Evolutionary conservation across 176 grass and related monocot genomes (phyloP), one percentile per base, ranked within the genome.

Genomic region (Phragmites australis): DNA sequence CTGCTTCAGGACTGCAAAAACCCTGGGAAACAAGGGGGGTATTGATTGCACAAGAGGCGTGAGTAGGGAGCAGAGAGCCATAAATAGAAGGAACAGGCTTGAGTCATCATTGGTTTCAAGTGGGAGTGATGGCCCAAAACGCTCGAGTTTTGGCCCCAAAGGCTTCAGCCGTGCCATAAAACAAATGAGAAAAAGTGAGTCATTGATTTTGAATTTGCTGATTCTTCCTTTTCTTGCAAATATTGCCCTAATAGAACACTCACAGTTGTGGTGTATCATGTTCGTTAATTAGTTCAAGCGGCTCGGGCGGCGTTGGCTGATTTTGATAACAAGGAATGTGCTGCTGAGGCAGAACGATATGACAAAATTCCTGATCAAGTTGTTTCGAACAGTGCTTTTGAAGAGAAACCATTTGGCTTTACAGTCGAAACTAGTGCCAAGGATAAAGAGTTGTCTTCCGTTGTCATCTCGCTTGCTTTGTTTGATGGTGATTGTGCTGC

Each of bases 1-100:
- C 1, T 48, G 72, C 40, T 84, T 58, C 40, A 84, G 82, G 82
- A 45, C 39, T 44, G 26, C 61, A 56, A 68, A 76, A 17, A 76
- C 43, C 19, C 1, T 0, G 49, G 45, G 27, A 67, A 68, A 22
- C 0, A 26, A 34, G 3, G 6, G 6, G 62, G 13, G 14, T 46
- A 13, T 11, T 45, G 19, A 66, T 14, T 52, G 1, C 71, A 67
- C 61, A 1, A 12, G 39, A 57, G n/a, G 61, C 5, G 29, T 84
- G 39, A 84, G 26, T 48, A 76, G 74, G 72, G 72, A 13, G 41
- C 50, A 68, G 22, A 84, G 49, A n/a, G 63, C 50, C 6, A 58
- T 5, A 8, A 68, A 64, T 4, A 29, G 51, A 84, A 67, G 21
- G 37, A 57, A 46, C 0, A 76, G 46, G 7, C 9, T 18, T 65